A percentile compares a stretch with the other conserved stretches of the same genome.
Evolutionary conservation across 2,329 filamentous ascomycete genomes (phyloP).

Genomic region (Penicillium sp.): DNA sequence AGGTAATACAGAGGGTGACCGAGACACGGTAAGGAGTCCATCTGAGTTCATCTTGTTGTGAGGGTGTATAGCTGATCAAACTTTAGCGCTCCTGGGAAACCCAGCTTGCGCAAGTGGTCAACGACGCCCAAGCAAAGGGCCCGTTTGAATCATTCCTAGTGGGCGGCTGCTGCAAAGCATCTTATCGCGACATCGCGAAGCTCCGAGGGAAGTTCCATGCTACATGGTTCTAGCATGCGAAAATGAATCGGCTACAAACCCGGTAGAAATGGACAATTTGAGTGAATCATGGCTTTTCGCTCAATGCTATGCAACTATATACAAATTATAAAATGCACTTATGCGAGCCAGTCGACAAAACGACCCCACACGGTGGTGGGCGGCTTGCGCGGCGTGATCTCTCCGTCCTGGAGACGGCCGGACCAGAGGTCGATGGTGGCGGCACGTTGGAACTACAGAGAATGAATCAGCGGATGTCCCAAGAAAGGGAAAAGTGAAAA

Average conservation of each 20-base stretch:
- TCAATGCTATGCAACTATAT: constrained; percentile 17
- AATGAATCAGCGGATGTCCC: constrained; percentile 4
- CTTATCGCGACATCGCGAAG: constrained; percentile 33
- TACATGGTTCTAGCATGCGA: background rate
- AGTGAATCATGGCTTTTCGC: constrained; percentile 13
- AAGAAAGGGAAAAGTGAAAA: background rate
- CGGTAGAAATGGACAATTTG: constrained; percentile 1
- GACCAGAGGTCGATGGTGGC: constrained; percentile 30
- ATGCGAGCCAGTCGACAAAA: constrained; percentile 26
- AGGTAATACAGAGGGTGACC: constrained; percentile 15
- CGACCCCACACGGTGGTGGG: constrained; percentile 19
- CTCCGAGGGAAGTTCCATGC: constrained; percentile 22
- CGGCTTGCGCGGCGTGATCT: constrained; percentile 19
- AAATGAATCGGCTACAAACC: constrained; percentile 7
- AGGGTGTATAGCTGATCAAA: constrained; percentile 9
- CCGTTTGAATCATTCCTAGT: constrained; percentile 35
- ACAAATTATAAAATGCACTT: constrained; percentile 12
- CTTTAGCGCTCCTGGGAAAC: constrained; percentile 35
- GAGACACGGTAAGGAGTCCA: constrained; percentile 13
- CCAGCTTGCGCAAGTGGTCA: constrained; percentile 33
- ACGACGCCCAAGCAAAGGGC: constrained; percentile 25
- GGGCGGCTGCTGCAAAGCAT: constrained; percentile 47
- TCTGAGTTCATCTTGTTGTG: background rate
- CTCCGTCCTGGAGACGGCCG: constrained; percentile 30
- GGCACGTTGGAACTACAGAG: constrained; percentile 22